Evolutionary conservation across 495 filamentous ascomycete species (phyloP).

Genomic region (Chaetomium fimeti): DNA sequence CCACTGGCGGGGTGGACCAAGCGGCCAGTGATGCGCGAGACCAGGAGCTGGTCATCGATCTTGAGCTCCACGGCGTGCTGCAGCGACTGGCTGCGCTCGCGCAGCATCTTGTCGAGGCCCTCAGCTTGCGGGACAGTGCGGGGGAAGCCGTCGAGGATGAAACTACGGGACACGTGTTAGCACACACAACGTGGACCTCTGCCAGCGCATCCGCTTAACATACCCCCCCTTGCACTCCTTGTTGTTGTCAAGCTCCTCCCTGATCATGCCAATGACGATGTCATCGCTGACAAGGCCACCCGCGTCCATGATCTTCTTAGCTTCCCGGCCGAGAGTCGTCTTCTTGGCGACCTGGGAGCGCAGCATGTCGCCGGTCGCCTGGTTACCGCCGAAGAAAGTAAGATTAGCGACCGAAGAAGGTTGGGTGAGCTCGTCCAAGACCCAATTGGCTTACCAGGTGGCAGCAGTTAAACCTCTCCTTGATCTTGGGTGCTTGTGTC

Average conservation of each 20-base stretch:
- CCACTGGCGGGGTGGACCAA: conserved; percentile 93
- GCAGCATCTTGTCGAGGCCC: conserved; percentile 89
- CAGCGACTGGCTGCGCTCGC: conserved; percentile 67
- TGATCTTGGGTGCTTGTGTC: conserved; percentile 95
- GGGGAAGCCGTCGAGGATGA: conserved; percentile 98
- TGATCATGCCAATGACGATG: conserved; percentile 99
- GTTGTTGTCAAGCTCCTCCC: conserved; percentile 91
- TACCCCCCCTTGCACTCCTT: conserved; percentile 95
- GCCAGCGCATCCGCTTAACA: conserved; percentile 31
- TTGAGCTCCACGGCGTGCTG: conserved; percentile 94
- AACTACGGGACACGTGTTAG: conserved; percentile 53
- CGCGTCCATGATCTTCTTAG: conserved; percentile 99
- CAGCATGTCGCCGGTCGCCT: conserved; percentile 99
- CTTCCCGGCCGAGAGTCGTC: conserved; percentile 88
- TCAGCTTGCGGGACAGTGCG: conserved; percentile 94
- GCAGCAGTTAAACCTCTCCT: conserved; percentile 94
- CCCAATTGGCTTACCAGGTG: conserved; percentile 71
- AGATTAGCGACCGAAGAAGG: conserved; percentile 12
- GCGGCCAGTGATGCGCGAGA: conserved; percentile 94
- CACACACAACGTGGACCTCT: not conserved
- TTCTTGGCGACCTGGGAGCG: conserved; percentile 98
- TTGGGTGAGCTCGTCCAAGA: conserved; percentile 10
- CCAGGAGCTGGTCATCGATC: conserved; percentile 91
- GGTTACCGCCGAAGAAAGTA: conserved; percentile 6
- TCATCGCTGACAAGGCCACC: conserved; percentile 97